Base-by-base conservation (phyloP, 2,329 filamentous ascomycete genomes). In the Pseudovirgaria hyperparasitica region DNA sequence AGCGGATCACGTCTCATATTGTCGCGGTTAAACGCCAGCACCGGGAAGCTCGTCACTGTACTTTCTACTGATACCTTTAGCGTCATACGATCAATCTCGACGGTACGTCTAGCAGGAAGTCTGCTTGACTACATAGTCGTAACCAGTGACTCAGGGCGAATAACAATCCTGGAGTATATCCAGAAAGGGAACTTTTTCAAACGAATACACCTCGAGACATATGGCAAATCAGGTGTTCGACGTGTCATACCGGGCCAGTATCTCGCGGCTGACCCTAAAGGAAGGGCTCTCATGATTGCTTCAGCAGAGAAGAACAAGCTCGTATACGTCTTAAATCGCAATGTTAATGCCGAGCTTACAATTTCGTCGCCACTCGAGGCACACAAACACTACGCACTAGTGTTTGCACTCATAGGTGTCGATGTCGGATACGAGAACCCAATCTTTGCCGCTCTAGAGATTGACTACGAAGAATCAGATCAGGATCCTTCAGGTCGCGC, bases 221-320 rank as follows among this genome's bases (percentile, higher is more conserved):
- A 92, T 53, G 90, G 90, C 41, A 98, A 98, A 58, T 96, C 90
- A 6, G 92, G 90, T 19, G 72, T 96, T 28, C 76, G 92, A 31
- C 76, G 90, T 44, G 87, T 96, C 19, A 73, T 98, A 23, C 90
- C 92, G 3, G 90, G 92, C 34, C 85, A 99, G 55, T 98, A 94
- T 48, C 70, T 99, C 16, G 90, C 87, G 5, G 82, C 84, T 27
- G 90, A 99, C 47, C 90, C 90, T 16, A 93, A 93, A 56, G 90
- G 90, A 30, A 75, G 90, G 60, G 92, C 92, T 29, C 93, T 87
- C 49, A 68, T 99, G 50, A 82, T 96, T 35, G 85, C 90, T 7
- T 87, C 86, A 5, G 70, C 87, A 29, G 92, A 99, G 61, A 98
- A 98, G 70, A 98, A 96, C 63, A 98, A 98, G 63, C 78, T 99